These are phyloP conservation scores for Cladosporium austrohemisphaericum DNA, from an alignment of 2,329 filamentous ascomycete genomes.

Conservation along the genomic window DNA sequence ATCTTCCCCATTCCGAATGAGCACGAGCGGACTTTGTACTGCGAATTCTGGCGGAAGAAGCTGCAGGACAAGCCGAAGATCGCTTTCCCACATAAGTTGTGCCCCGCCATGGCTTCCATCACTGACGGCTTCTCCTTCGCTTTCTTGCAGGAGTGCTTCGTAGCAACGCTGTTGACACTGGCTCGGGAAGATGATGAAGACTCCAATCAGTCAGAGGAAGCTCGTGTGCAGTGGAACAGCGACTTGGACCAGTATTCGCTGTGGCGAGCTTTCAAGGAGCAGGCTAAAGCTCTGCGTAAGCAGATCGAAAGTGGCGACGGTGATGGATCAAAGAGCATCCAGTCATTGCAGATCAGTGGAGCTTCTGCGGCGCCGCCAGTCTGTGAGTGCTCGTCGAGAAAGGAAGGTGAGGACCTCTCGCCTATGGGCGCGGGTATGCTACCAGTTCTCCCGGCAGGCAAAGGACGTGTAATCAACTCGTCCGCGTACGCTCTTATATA, in stretches of 20 bases:
- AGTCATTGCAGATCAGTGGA: not conserved
- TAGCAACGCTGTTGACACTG: constrained; percentile 58
- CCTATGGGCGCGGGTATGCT: not conserved
- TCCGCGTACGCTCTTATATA: too few relatives aligned
- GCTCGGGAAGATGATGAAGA: constrained; percentile 37
- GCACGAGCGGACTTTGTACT: constrained; percentile 58
- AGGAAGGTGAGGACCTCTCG: too few relatives aligned
- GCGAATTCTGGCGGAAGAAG: constrained; percentile 60
- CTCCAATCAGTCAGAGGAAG: not conserved
- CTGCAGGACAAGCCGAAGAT: constrained; percentile 54
- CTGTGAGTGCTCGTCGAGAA: not conserved
- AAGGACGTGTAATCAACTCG: too few relatives aligned
- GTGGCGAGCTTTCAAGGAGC: constrained; percentile 61
- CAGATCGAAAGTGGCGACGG: constrained; percentile 45
- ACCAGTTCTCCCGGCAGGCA: constrained; percentile 1
- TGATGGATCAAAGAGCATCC: not conserved
- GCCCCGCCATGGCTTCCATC: constrained; percentile 55
- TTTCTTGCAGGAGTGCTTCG: constrained; percentile 66
- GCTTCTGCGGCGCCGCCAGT: not conserved
- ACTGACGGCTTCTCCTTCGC: constrained; percentile 64
- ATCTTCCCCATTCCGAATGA: constrained; percentile 51
- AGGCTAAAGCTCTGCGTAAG: constrained; percentile 57
- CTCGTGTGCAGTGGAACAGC: constrained; percentile 17
- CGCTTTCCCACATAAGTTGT: constrained; percentile 57
- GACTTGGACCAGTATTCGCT: constrained; percentile 50